Evolutionary conservation across 306 rosid species (phyloP).

Genomic region (Arachis stenosperma): DNA sequence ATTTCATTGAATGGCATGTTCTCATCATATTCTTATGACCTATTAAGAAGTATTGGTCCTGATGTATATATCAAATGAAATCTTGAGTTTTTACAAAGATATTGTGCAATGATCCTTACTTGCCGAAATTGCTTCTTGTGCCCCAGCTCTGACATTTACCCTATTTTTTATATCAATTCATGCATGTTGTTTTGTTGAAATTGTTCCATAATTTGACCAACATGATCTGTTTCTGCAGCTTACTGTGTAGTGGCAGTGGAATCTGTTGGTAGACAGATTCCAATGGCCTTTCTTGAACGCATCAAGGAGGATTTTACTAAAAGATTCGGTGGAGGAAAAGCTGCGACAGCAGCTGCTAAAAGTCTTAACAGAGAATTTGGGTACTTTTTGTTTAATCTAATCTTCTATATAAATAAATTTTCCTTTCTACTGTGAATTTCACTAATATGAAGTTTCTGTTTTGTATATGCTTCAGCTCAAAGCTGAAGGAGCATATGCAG

Average conservation of each 20-base stretch:
- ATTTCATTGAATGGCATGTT: neutral
- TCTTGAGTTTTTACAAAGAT: neutral
- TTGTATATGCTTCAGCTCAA: constrained; percentile 46
- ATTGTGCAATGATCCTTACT: neutral
- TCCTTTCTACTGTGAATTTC: constrained; percentile 19
- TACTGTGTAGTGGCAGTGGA: constrained; percentile 47
- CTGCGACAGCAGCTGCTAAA: constrained; percentile 68
- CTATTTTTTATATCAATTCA: neutral
- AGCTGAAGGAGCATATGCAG: constrained; percentile 77
- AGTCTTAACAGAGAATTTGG: constrained; percentile 73
- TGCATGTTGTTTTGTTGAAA: constrained; percentile 7
- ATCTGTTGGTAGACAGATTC: constrained; percentile 66
- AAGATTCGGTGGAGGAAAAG: constrained; percentile 73
- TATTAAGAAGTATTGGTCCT: neutral
- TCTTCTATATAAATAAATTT: neutral
- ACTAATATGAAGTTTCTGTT: constrained; percentile 6
- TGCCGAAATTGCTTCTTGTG: neutral
- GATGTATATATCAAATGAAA: neutral
- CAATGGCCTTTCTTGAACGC: constrained; percentile 70
- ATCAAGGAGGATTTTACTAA: constrained; percentile 67
- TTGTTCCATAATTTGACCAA: constrained; percentile 13
- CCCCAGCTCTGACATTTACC: neutral
- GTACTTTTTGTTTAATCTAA: constrained; percentile 32
- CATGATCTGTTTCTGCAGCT: constrained; percentile 46
- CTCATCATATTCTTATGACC: neutral